phyloP scores from a whole-genome alignment of 169 alveolate genomes.

The Eimeria maxima region DNA sequence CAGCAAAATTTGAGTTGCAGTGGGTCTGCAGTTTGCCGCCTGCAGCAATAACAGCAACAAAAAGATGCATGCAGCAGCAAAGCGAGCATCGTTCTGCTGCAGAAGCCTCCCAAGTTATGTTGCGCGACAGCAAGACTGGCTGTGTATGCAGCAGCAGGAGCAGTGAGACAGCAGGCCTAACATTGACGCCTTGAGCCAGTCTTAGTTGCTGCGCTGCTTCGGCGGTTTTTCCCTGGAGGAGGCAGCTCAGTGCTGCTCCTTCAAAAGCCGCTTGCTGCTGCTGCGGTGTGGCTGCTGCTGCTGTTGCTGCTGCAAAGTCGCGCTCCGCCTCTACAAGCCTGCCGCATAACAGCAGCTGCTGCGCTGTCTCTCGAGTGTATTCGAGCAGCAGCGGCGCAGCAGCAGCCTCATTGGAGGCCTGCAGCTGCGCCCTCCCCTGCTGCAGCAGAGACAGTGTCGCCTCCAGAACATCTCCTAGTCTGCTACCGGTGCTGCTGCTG shows the following conservation, averaged over 20 bases:
- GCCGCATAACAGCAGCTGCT: conserved; percentile 59
- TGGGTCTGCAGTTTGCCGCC: not conserved
- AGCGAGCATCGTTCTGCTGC: not conserved
- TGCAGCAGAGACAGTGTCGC: not conserved
- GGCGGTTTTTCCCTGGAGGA: not conserved
- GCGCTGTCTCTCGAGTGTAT: not conserved
- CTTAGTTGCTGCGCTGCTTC: conserved; percentile 25
- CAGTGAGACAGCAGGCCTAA: not conserved
- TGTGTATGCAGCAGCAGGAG: not conserved
- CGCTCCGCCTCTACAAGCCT: conserved; percentile 5
- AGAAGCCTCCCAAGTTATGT: not conserved
- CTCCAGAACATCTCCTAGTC: not conserved
- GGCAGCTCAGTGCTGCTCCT: not conserved
- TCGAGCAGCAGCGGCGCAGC: not conserved
- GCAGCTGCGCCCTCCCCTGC: not conserved
- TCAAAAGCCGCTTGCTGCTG: conserved; percentile 50
- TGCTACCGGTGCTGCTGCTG: not conserved
- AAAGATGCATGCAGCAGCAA: not conserved
- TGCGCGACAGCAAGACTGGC: not conserved
- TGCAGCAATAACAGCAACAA: not conserved
- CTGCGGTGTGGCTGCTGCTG: conserved; percentile 32
- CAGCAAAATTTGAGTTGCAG: not conserved
- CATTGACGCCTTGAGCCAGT: not conserved
- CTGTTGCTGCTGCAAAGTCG: not conserved
- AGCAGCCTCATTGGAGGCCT: not conserved